Conservation (phyloP, 129 eudicot species). For the Lactuca sativa region DNA sequence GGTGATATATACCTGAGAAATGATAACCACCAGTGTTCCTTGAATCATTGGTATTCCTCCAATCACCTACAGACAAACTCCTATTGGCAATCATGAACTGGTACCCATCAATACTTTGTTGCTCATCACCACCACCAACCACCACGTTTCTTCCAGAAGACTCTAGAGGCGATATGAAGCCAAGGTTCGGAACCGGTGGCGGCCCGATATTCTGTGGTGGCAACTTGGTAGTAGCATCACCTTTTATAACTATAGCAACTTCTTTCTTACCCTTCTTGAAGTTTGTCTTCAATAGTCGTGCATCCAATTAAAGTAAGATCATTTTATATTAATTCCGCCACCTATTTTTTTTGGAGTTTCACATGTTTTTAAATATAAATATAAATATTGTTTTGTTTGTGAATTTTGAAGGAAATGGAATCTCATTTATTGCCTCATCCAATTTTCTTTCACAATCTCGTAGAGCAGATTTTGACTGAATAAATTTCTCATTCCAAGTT, state of each 20-base stretch:
- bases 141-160: slow-evolving; percentile 51
- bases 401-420: too few species aligned
- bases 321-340: too few species aligned
- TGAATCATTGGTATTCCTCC: slow-evolving; percentile 54
- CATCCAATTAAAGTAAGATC: too few species aligned
- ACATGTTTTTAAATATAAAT: too few species aligned
- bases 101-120: slow-evolving; percentile 52
- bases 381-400: too few species aligned
- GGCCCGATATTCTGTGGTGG: slow-evolving; percentile 52
- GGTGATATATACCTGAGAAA: slow-evolving; percentile 63
- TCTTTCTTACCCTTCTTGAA: slow-evolving; percentile 60
- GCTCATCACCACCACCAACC: slow-evolving; percentile 45
- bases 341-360: too few species aligned
- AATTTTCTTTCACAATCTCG: too few species aligned
- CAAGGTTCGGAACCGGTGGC: slow-evolving; percentile 45
- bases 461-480: too few species aligned
- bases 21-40: slow-evolving; percentile 45
- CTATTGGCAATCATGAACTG: slow-evolving; percentile 54
- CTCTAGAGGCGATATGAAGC: slow-evolving; percentile 53
- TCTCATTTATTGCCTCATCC: too few species aligned
- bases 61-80: slow-evolving; percentile 40
- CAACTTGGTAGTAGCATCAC: slow-evolving; percentile 43
- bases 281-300: too few species aligned
- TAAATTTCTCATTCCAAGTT: too few species aligned
- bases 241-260: slow-evolving; percentile 24